Evolutionary conservation across 805 yeast genomes (phyloP), one percentile per base, ranked within the genome.

Genomic region (Metschnikowia reukaufii): DNA sequence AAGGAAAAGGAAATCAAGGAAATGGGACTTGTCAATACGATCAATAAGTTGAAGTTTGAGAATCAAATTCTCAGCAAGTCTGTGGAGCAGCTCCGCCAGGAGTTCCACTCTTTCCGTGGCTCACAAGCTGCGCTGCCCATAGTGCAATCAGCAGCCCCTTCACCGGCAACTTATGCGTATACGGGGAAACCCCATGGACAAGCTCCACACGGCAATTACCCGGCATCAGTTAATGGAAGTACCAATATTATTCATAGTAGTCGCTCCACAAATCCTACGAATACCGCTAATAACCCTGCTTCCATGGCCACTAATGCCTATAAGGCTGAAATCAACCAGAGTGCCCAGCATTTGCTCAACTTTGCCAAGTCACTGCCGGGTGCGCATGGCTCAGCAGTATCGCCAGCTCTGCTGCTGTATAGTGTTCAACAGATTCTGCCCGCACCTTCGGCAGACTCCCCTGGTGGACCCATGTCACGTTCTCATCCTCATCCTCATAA

Each of bases 1-100:
- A 77, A 79, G 54, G 91, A 81, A 56, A 76, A 78, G 47, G 86
- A 81, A 33, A 69, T 72, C 42, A 78, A 76, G 56, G 88, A 81
- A 58, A 78, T 81, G 62, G 74, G 77, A 2, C 64, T 74, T 49
- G 71, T 74, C 38, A 79, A 73, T 63, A 75, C 81, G 47, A 78
- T 77, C 59, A 79, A 72, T 58, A 74, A 66, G 54, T 62, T 76
- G 32, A 72, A 69, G 56, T 60, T 62, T 23, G 82, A 75, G 54
- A 78, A 78, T 58, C 74, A 65, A 44, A 63, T 60, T 35, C 59
- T 79, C 31, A 54, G 70, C 48, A 71, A 72, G 51, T 63, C 65
- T 25, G 53, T 77, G 45, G 77, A 76, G n/a, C 74, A 65, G 45
- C 55, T 76, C 52, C 69, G 70, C 47, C 39, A 38, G 27, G 77